A percentile compares a stretch with the other conserved stretches of the same genome.
Conservation (phyloP, 2,329 filamentous ascomycete genomes). For the Venturia nashicola region DNA sequence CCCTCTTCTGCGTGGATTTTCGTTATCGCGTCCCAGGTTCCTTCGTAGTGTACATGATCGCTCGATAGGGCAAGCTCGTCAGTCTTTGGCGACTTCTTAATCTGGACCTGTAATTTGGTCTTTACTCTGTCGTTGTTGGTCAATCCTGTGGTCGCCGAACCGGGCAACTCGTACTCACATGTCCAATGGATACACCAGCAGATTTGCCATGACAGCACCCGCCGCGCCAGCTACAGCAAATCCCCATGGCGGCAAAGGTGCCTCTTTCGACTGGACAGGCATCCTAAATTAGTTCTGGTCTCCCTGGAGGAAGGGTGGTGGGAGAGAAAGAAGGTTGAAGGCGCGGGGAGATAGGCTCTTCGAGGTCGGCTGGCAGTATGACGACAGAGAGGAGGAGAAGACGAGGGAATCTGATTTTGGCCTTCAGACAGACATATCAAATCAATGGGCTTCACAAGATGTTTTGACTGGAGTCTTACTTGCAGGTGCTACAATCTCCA, state of each 20-base stretch:
- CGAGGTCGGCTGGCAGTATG: constrained; percentile 1
- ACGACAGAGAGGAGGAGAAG: background rate
- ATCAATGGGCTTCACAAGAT: background rate
- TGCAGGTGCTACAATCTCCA: background rate
- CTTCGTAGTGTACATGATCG: constrained; percentile 64
- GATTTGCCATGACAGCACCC: constrained; percentile 88
- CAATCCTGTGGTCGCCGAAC: background rate
- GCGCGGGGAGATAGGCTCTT: background rate
- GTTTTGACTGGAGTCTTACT: background rate
- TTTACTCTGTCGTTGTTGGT: constrained; percentile 57
- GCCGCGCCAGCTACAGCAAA: constrained; percentile 84
- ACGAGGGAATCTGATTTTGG: background rate
- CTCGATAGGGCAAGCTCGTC: constrained; percentile 28
- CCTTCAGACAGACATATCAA: background rate
- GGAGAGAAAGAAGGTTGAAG: background rate
- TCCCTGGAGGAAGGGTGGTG: background rate
- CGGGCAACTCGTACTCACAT: constrained; percentile 64
- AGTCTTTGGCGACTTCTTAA: constrained; percentile 33
- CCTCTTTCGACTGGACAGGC: constrained; percentile 50
- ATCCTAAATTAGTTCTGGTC: constrained; percentile 21
- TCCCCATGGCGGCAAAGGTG: constrained; percentile 77
- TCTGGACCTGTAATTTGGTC: constrained; percentile 89
- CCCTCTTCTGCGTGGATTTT: constrained; percentile 79
- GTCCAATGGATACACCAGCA: constrained; percentile 89
- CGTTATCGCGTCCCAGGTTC: constrained; percentile 75